These are phyloP conservation scores for Nannochloropsis gaditana DNA, from an alignment of 108 stramenopile genomes.

Conservation along the genomic window DNA sequence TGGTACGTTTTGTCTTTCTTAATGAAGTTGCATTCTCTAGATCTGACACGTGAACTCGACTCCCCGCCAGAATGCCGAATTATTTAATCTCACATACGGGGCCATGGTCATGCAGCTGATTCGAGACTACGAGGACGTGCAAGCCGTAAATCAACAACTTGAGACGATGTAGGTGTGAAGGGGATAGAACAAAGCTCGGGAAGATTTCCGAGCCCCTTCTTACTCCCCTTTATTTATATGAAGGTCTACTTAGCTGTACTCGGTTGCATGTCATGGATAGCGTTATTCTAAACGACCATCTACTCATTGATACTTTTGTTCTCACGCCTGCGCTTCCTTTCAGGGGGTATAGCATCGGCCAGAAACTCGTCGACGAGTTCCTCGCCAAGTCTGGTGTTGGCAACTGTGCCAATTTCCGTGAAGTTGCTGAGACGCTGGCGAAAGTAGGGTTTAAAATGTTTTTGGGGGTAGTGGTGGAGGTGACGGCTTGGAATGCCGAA, in stretches of 20 bases:
- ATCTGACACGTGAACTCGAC: not conserved
- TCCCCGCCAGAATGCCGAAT: constrained; percentile 69
- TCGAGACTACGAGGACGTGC: constrained; percentile 70
- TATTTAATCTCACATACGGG: constrained; percentile 93
- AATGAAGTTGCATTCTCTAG: not conserved
- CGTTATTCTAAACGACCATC: not conserved
- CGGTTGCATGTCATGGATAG: no score
- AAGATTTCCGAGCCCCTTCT: no score
- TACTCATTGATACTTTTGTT: constrained; percentile 21
- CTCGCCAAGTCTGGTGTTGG: constrained; percentile 69
- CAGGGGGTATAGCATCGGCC: constrained; percentile 83
- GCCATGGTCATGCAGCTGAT: constrained; percentile 83
- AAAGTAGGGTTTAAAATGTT: constrained; percentile 94
- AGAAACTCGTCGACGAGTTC: constrained; percentile 88
- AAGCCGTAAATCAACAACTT: constrained; percentile 72
- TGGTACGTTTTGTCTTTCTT: constrained; percentile 29
- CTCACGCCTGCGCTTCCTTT: not conserved
- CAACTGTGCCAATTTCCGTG: constrained; percentile 57
- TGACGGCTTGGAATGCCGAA: constrained; percentile 62
- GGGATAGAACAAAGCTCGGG: not conserved
- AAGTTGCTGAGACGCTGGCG: constrained; percentile 81
- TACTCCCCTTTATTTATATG: no score
- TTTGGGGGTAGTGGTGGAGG: constrained; percentile 74
- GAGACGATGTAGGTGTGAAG: constrained; percentile 63
- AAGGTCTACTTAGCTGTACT: no score